Evolutionary conservation across 192 early-diverging fungal genomes (phyloP).

Genomic region (Rhizoclosmatium globosum): DNA sequence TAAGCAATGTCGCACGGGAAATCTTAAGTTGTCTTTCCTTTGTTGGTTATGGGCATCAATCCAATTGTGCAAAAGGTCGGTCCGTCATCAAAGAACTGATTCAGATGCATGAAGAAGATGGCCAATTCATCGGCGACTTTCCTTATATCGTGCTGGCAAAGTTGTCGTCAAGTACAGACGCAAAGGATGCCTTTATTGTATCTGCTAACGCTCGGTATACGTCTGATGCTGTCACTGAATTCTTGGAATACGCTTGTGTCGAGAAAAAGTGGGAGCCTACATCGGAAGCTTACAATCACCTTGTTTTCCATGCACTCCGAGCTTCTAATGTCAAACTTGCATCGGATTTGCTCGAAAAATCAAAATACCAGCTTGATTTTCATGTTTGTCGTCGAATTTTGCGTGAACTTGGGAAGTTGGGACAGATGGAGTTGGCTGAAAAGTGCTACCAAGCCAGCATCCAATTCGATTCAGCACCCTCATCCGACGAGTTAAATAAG

Average conservation of each 20-base stretch:
- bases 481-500: no score
- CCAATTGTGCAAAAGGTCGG: neutral
- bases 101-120: constrained; percentile 5
- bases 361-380: neutral
- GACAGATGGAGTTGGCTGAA: neutral
- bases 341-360: constrained; percentile 9
- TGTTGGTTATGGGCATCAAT: no score
- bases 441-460: neutral
- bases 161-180: neutral
- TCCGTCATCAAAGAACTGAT: constrained; percentile 9
- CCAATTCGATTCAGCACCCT: neutral
- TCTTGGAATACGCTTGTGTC: constrained; percentile 4
- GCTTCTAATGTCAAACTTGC: neutral
- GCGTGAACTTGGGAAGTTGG: neutral
- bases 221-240: constrained; percentile 7
- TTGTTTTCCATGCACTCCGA: constrained; percentile 4
- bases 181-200: neutral
- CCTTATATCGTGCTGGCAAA: constrained; percentile 7
- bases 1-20: neutral
- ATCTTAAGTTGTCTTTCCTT: neutral
- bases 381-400: neutral
- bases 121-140: constrained; percentile 5
- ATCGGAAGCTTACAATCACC: neutral
- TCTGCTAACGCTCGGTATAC: neutral
- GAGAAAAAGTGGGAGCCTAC: neutral